These are phyloP conservation scores for Populus deltoides DNA, from an alignment of 345 rosid species.

Conservation along the genomic window DNA sequence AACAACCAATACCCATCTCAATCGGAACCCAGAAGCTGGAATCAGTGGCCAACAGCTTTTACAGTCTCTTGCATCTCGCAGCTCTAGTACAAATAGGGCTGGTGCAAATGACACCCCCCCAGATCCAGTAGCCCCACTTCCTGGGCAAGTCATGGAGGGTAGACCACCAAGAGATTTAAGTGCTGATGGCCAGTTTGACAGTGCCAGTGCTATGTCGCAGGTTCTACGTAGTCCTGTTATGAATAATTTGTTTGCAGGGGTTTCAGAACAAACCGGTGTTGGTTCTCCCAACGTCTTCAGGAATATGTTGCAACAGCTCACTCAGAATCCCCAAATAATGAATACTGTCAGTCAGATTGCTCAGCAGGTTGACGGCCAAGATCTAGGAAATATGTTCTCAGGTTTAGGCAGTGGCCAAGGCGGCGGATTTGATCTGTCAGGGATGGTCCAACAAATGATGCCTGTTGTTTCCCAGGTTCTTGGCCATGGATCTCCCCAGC, in stretches of 20 bases:
- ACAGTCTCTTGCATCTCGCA: conserved; percentile 57
- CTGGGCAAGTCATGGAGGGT: conserved; percentile 16
- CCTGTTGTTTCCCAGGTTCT: conserved; percentile 88
- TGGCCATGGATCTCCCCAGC: conserved; percentile 27
- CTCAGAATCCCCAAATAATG: conserved; percentile 83
- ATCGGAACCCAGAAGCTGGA: conserved; percentile 36
- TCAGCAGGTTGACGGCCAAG: conserved; percentile 76
- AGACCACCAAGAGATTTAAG: conserved; percentile 34
- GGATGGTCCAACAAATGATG: conserved; percentile 93
- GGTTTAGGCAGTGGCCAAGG: conserved; percentile 56
- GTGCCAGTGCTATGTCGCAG: conserved; percentile 63
- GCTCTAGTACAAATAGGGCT: conserved; percentile 29
- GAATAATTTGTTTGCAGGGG: conserved; percentile 65
- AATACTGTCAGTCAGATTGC: conserved; percentile 81
- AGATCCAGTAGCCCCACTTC: conserved; percentile 20
- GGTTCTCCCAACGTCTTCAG: conserved; percentile 79
- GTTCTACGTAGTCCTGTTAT: conserved; percentile 63
- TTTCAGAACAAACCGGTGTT: conserved; percentile 70
- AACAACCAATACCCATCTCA: conserved; percentile 35
- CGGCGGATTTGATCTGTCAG: conserved; percentile 70
- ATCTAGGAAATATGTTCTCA: conserved; percentile 65
- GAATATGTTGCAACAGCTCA: conserved; percentile 80
- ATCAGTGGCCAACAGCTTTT: conserved; percentile 54
- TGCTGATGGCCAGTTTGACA: conserved; percentile 43
- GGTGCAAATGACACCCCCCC: conserved; percentile 15